Percentiles rank a stretch among this genome's conserved stretches.
Evolutionary conservation across 805 yeast species (phyloP).

Genomic region (Barnettozyma sp.): DNA sequence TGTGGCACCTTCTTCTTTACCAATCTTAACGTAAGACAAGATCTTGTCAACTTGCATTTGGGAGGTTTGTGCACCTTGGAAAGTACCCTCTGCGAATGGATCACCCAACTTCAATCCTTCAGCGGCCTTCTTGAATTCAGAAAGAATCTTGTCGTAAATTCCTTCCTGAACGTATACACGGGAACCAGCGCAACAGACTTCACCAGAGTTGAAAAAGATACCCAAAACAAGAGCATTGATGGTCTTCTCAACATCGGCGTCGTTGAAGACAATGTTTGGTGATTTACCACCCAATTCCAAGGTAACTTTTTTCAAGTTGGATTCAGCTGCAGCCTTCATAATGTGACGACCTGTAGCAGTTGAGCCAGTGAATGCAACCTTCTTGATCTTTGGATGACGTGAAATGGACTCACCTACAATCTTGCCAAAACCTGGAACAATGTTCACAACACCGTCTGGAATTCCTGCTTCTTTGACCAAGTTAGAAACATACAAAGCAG

Average conservation of each 20-base stretch:
- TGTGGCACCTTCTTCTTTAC: conserved; percentile 79
- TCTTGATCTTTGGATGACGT: conserved; percentile 61
- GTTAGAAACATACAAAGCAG: conserved; percentile 63
- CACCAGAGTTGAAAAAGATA: conserved; percentile 91
- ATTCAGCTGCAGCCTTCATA: conserved; percentile 72
- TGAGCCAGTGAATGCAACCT: conserved; percentile 85
- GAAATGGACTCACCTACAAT: conserved; percentile 68
- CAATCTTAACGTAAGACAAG: conserved; percentile 66
- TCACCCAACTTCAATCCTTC: conserved; percentile 64
- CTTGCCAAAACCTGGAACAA: conserved; percentile 74
- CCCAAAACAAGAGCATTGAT: conserved; percentile 72
- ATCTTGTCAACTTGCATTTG: conserved; percentile 72
- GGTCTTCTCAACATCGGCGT: conserved; percentile 73
- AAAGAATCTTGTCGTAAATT: conserved; percentile 70
- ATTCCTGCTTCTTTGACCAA: conserved; percentile 69
- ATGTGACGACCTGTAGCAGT: conserved; percentile 81
- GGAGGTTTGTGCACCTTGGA: conserved; percentile 93
- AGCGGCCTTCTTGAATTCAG: conserved; percentile 48
- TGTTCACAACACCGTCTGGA: conserved; percentile 77
- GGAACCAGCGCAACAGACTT: conserved; percentile 93
- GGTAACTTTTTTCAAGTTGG: conserved; percentile 83
- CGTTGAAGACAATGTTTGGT: conserved; percentile 82
- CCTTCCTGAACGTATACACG: conserved; percentile 83
- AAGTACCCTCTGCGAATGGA: conserved; percentile 71
- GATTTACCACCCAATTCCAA: conserved; percentile 97